These are phyloP conservation scores for Pythium periplocum DNA, from an alignment of 352 stramenopile species.

Conservation along the genomic window DNA sequence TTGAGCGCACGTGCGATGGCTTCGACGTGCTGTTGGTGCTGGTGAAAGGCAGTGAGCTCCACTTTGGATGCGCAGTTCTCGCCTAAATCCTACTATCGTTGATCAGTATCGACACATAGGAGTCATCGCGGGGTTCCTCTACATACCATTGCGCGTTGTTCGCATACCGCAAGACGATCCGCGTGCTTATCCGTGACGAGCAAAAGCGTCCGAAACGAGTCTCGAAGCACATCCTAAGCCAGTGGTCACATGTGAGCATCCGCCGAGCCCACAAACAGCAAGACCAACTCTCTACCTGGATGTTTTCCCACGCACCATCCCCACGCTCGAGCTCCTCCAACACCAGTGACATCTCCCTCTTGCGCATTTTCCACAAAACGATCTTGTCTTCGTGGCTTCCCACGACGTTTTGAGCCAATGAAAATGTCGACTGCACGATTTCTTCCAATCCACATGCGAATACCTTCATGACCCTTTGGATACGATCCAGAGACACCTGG, in stretches of 20 bases:
- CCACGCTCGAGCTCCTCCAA: slow-evolving; percentile 33
- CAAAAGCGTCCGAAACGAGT: background rate
- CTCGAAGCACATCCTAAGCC: background rate
- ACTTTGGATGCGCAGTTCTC: background rate
- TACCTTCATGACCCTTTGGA: too few relatives aligned
- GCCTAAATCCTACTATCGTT: slow-evolving; percentile 10
- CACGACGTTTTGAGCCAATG: too few relatives aligned
- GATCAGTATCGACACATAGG: too few relatives aligned
- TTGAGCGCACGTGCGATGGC: slow-evolving; percentile 37
- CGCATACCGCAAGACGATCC: background rate
- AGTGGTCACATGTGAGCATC: background rate
- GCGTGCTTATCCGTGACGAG: background rate
- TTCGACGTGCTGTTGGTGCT: slow-evolving; percentile 36
- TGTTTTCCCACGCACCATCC: slow-evolving; percentile 62
- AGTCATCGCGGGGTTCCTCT: too few relatives aligned
- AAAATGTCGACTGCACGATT: too few relatives aligned
- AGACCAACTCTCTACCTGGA: slow-evolving; percentile 29
- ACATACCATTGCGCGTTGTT: background rate
- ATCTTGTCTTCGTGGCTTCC: too few relatives aligned
- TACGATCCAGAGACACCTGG: too few relatives aligned
- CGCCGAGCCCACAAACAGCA: background rate
- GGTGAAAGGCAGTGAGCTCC: background rate
- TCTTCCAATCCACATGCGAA: too few relatives aligned
- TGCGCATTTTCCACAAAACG: too few relatives aligned
- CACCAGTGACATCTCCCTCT: too few relatives aligned